Evolutionary conservation across 1,284 basidiomycete genomes (phyloP).

Genomic region (Ustilago trichophora): DNA sequence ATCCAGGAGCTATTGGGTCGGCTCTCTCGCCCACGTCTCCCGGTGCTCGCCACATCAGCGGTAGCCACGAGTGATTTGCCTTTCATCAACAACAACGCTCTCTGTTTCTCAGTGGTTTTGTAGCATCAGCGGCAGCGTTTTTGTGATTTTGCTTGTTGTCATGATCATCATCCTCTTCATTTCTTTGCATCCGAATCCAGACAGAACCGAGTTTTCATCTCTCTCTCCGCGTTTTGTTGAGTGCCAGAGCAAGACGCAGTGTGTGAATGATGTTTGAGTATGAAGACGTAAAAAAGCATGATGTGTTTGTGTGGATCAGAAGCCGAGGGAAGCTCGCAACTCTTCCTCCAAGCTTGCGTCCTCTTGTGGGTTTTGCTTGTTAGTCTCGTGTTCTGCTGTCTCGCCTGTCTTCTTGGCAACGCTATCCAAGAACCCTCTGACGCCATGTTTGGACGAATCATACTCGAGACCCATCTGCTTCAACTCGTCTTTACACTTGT

Average conservation of each 20-base stretch:
- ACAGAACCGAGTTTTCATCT: conserved; percentile 7
- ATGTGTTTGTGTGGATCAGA: conserved; percentile 32
- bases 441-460: conserved; percentile 15
- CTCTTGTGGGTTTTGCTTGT: not conserved
- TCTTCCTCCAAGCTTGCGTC: conserved; percentile 50
- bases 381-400: not conserved
- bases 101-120: not conserved
- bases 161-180: no score
- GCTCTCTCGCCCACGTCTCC: conserved; percentile 44
- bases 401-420: conserved; percentile 18
- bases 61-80: conserved; percentile 34
- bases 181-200: conserved; percentile 9
- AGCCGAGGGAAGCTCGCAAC: conserved; percentile 51
- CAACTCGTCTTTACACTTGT: conserved; percentile 71
- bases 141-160: not conserved
- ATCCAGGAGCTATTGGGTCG: conserved; percentile 40
- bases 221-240: no score
- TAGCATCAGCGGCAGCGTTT: no score
- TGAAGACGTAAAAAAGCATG: not conserved
- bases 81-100: no score
- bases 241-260: no score
- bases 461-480: conserved; percentile 7
- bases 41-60: conserved; percentile 26
- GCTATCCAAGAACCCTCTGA: conserved; percentile 24
- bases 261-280: not conserved